These are phyloP conservation scores for Sicyos baderoa DNA, from an alignment of 306 rosid genomes.

Conservation along the genomic window DNA sequence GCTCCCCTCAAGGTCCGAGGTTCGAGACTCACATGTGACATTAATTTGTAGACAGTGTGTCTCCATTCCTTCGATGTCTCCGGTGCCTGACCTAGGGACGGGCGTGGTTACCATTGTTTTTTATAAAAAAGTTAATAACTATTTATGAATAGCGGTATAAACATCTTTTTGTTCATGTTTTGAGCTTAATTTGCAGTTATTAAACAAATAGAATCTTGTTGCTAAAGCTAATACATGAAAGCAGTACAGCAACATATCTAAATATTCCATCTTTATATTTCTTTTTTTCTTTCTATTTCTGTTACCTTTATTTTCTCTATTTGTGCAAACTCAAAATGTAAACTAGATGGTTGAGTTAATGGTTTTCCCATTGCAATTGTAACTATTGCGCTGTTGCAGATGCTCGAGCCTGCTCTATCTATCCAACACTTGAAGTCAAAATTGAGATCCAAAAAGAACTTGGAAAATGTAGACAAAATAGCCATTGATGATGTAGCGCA, in stretches of 20 bases:
- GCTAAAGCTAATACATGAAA: neutral
- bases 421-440: slow-evolving; percentile 30
- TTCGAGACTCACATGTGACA: too few species aligned
- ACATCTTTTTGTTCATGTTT: neutral
- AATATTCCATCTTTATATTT: neutral
- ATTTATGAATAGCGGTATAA: neutral
- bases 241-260: neutral
- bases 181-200: neutral
- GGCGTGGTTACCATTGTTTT: too few species aligned
- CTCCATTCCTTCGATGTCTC: too few species aligned
- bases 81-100: too few species aligned
- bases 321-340: neutral
- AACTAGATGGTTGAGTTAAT: neutral
- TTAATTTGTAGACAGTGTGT: too few species aligned
- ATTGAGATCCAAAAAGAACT: slow-evolving; percentile 37
- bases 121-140: slow-evolving; percentile 1
- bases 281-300: slow-evolving; percentile 12
- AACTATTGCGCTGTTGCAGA: slow-evolving; percentile 32
- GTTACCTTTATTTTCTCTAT: slow-evolving; percentile 9
- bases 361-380: neutral
- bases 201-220: neutral
- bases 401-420: slow-evolving; percentile 53
- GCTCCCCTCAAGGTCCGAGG: too few species aligned
- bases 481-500: slow-evolving; percentile 28
- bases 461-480: slow-evolving; percentile 25